Base-by-base conservation (phyloP, 441 rosid species). In the Flueggea neowawraea region DNA sequence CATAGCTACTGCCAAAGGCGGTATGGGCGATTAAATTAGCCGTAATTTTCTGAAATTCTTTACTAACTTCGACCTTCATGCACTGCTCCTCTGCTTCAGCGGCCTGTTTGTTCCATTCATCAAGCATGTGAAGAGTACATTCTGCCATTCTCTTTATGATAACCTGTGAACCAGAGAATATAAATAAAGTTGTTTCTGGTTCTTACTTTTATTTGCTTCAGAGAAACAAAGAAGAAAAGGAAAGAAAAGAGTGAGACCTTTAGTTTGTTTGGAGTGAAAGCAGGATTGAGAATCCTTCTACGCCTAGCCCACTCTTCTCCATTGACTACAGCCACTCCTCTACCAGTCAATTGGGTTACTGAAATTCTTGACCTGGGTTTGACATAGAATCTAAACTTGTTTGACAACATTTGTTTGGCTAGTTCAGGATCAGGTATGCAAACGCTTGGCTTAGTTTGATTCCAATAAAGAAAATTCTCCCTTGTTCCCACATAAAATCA, bases 1-100 rank as follows among this genome's bases (percentile, higher is more conserved):
- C 63, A 47, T 68, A 74, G 65, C 75, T 75, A 44, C 79, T 81
- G 57, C 87, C 87, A 68, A 83, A 81, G 53, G 85, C 80, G 13
- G 82, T 63, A 12, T 60, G 66, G 2, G 88, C 70, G 32, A 79
- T 75, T 17, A 82, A 55, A 69, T 75, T 75, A 12, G 80, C 69
- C 3, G 74, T 54, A 13, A 82, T 62, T 54, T 54, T 66, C 32
- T 62, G 58, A 12, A 69, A 73, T 39, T 79, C 76, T 28, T 6
- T 55, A 54, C 28, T 52, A 2, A 64, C 57, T 28, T 78, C 73
- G 39, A 70, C 53, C 68, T 57, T 16, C n/a, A 7, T 52, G 15
- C 52, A 16, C 43, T 58, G 58, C 6, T 58, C 54, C 43, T 70
- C 33, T 13, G 41, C 53, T 55, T 14, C 11, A 45, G 16, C 49